These are phyloP conservation scores for Auxenochlorella pyrenoidosa DNA, from an alignment of 139 green algal genomes.

Conservation along the genomic window DNA sequence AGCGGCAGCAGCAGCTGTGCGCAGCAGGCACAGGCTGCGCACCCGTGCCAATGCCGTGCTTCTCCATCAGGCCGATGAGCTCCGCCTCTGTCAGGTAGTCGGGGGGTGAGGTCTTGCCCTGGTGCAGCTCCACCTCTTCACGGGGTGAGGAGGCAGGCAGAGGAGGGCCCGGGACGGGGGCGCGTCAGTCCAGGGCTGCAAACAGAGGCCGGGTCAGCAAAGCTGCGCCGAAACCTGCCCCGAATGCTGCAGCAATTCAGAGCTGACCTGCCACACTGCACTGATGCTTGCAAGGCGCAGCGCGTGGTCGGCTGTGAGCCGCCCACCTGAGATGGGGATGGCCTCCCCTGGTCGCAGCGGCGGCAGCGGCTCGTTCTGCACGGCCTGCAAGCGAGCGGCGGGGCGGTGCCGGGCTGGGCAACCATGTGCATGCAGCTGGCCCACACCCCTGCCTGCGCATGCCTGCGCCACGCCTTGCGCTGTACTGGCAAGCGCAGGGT, in stretches of 20 bases:
- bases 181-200: too few species aligned
- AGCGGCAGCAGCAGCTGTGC: not conserved
- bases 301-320: too few species aligned
- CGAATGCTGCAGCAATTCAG: not conserved
- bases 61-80: conserved; percentile 91
- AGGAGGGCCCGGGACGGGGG: not conserved
- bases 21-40: not conserved
- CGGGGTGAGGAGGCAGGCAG: not conserved
- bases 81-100: conserved; percentile 89
- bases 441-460: too few species aligned
- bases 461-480: too few species aligned
- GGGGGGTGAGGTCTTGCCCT: conserved; percentile 72
- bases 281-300: not conserved
- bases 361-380: conserved; percentile 71
- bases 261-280: not conserved
- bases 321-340: conserved; percentile 47
- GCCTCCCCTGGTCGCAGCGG: conserved; percentile 62
- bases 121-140: conserved; percentile 68
- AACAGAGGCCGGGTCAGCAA: too few species aligned
- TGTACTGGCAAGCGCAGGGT: too few species aligned
- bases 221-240: too few species aligned
- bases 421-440: too few species aligned
- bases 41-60: conserved; percentile 85
- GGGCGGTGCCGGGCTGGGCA: not conserved
- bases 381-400: conserved; percentile 34